Conservation (phyloP, 2,329 filamentous ascomycete species). For the Nannizzia gypsea region DNA sequence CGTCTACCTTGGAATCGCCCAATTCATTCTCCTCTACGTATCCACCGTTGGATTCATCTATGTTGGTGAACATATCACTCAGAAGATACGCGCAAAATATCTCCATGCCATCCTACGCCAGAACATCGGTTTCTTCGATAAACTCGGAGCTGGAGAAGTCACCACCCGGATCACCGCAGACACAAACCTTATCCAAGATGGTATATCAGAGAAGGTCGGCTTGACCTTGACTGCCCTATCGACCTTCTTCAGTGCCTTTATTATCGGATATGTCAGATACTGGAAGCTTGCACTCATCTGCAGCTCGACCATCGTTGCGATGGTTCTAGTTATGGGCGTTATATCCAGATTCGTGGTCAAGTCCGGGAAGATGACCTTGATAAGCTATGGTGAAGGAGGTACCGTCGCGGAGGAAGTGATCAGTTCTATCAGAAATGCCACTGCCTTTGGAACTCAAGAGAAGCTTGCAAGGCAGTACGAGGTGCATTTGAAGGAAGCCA, state of each 20-base stretch:
- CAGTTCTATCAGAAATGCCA: slow-evolving; percentile 81
- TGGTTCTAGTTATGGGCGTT: slow-evolving; percentile 63
- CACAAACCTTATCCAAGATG: slow-evolving; percentile 85
- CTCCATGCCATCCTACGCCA: slow-evolving; percentile 72
- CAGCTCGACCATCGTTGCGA: slow-evolving; percentile 65
- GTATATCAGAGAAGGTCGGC: slow-evolving; percentile 79
- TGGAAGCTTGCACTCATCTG: slow-evolving; percentile 91
- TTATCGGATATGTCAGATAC: slow-evolving; percentile 81
- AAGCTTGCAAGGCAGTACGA: slow-evolving; percentile 84
- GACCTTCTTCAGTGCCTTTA: slow-evolving; percentile 76
- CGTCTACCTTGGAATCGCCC: slow-evolving; percentile 68
- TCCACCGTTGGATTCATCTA: slow-evolving; percentile 85
- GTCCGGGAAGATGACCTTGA: slow-evolving; percentile 65
- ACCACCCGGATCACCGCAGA: slow-evolving; percentile 90
- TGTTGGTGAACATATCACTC: slow-evolving; percentile 64
- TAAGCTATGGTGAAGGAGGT: slow-evolving; percentile 72
- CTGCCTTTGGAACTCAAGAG: slow-evolving; percentile 86
- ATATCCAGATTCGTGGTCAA: slow-evolving; percentile 66
- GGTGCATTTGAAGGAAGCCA: slow-evolving; percentile 57
- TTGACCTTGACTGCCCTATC: slow-evolving; percentile 64
- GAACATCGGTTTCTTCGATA: slow-evolving; percentile 89
- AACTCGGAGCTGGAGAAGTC: slow-evolving; percentile 82
- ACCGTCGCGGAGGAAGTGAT: slow-evolving; percentile 89
- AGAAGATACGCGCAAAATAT: slow-evolving; percentile 71
- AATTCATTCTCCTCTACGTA: slow-evolving; percentile 67